Base-by-base conservation (phyloP, 768 basidiomycete genomes). In the Suillus subaureus region DNA sequence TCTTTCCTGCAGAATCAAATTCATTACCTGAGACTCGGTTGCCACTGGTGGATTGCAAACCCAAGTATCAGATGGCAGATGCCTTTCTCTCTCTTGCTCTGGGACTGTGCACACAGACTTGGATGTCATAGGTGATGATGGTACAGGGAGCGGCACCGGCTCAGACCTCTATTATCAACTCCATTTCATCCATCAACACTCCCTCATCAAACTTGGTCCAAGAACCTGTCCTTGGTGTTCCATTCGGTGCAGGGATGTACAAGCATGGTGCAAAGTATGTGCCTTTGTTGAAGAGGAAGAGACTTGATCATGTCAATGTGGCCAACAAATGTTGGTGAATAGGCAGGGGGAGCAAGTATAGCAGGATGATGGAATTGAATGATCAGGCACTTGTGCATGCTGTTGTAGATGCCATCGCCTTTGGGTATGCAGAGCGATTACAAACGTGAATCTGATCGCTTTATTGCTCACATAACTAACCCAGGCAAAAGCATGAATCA, bases 51-150 rank as follows among this genome's bases (percentile, higher is more conserved):
- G n/a, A 86, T 64, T 76, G 85, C 61, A 96, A 96, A 74, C 97
- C 97, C 3, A 86, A 88, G 57, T 99, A 98, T 74, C 89, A 92
- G 70, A 99, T 99, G 93, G 95, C 96, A 8, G 92, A 96, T 82
- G n/a, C n/a, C n/a, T n/a, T n/a, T 97, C 0, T 96, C 97, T 1
- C 85, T 99, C 45, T 85, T 98, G 77, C 86, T 99, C 16, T 97
- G 95, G 92, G 89, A 93, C 31, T 96, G 95, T 72, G 87, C 82
- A 1, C 98, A 78, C 82, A 39, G 84, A 84, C 33, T 80, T 79
- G 21, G 87, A 88, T 45, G 82, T 96, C 9, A 79, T 84, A 4
- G 85, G 85, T 26, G 79, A 77, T 6, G 79, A 83, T 35, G 66
- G 68, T 33, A 67, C 65, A 52, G 72, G 71, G 8, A 55, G 70